These are phyloP conservation scores for Acer negundo DNA, from an alignment of 345 rosid genomes.

Conservation along the genomic window DNA sequence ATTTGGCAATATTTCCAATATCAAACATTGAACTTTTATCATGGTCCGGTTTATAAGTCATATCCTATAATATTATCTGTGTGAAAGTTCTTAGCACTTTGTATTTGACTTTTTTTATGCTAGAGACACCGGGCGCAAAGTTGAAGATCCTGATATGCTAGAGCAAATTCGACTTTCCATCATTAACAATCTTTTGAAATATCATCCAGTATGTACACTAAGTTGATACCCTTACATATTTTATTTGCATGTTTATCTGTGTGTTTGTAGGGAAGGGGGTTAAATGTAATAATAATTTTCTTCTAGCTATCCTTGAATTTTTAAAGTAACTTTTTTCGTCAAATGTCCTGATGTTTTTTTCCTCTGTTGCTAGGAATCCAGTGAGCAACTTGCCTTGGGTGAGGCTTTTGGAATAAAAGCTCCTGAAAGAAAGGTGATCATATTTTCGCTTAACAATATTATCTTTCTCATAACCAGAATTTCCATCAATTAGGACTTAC, in stretches of 20 bases:
- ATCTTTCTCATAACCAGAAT: neutral
- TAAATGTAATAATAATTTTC: neutral
- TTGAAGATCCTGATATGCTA: slow-evolving; percentile 89
- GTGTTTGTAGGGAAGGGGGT: neutral
- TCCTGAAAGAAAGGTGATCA: slow-evolving; percentile 77
- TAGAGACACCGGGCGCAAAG: slow-evolving; percentile 90
- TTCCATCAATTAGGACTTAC: slow-evolving; percentile 8
- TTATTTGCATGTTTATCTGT: neutral
- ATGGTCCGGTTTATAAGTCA: neutral
- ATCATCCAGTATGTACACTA: slow-evolving; percentile 79
- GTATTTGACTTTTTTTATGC: slow-evolving; percentile 29
- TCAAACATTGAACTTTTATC: neutral
- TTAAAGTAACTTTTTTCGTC: neutral
- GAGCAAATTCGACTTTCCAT: slow-evolving; percentile 92
- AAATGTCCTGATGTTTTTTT: neutral
- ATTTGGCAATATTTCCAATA: neutral
- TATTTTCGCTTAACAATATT: neutral
- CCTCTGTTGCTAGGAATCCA: slow-evolving; percentile 68
- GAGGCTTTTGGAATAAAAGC: slow-evolving; percentile 92
- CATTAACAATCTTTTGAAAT: slow-evolving; percentile 91
- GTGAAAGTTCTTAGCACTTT: slow-evolving; percentile 25
- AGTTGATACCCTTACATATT: slow-evolving; percentile 12
- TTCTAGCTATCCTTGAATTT: neutral
- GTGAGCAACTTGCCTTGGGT: slow-evolving; percentile 91
- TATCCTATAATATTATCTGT: neutral